A percentile compares a stretch with the other conserved stretches of the same genome.
Conservation (phyloP, 805 yeast species). For the Schizosaccharomyces osmophilus region DNA sequence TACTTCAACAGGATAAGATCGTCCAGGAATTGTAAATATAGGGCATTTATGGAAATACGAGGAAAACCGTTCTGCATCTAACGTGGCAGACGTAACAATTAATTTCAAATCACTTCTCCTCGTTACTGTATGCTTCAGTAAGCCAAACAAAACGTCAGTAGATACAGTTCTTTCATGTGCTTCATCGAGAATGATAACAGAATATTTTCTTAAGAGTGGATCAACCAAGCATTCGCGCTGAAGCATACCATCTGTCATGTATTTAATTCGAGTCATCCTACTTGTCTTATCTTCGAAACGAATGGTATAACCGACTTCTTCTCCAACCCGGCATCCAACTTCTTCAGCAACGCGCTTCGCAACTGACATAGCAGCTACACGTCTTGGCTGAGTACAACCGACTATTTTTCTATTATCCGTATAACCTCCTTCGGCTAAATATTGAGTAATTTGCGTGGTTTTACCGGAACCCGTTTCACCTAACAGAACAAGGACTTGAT, state of each 20-base stretch:
- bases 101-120: slow-evolving; percentile 51
- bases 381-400: slow-evolving; percentile 78
- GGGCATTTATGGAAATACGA: slow-evolving; percentile 67
- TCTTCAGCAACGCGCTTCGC: slow-evolving; percentile 70
- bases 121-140: slow-evolving; percentile 36
- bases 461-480: slow-evolving; percentile 97
- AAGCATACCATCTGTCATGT: slow-evolving; percentile 90
- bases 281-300: slow-evolving; percentile 60
- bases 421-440: slow-evolving; percentile 52
- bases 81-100: slow-evolving; percentile 77
- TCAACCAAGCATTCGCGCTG: slow-evolving; percentile 54
- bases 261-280: slow-evolving; percentile 41
- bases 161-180: slow-evolving; percentile 82
- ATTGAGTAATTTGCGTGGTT: slow-evolving; percentile 82
- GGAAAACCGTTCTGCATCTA: slow-evolving; percentile 64
- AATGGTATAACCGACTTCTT: slow-evolving; percentile 63
- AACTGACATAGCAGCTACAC: slow-evolving; percentile 68
- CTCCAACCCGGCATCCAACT: slow-evolving; percentile 39
- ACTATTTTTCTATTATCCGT: slow-evolving; percentile 32
- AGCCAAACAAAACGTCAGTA: slow-evolving; percentile 64
- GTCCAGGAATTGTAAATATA: slow-evolving; percentile 65
- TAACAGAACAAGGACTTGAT: slow-evolving; percentile 56
- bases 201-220: slow-evolving; percentile 39
- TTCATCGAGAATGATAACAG: slow-evolving; percentile 79
- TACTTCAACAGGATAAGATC: slow-evolving; percentile 72